Evolutionary conservation across 2,329 filamentous ascomycete species (phyloP).

Genomic region (Chalaropsis thielavioides): DNA sequence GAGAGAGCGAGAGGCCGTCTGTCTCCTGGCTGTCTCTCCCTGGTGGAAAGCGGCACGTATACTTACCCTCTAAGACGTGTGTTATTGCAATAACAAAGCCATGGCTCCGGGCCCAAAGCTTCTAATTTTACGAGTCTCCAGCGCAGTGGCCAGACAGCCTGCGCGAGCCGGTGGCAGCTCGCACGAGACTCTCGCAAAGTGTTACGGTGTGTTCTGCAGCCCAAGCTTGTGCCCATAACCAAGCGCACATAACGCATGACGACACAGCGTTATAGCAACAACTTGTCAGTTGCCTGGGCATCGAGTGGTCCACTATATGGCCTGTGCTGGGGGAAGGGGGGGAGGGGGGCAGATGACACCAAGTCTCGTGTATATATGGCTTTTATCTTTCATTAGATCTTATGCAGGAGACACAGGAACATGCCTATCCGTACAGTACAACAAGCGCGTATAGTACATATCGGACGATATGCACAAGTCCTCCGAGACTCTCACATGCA

Average conservation of each 20-base stretch:
- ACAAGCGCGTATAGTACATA: background rate
- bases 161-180: background rate
- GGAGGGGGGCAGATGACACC: background rate
- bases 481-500: background rate
- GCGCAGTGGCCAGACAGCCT: background rate
- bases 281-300: background rate
- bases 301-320: background rate
- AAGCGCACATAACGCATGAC: background rate
- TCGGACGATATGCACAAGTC: background rate
- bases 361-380: background rate
- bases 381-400: background rate
- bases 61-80: no score
- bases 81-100: no score
- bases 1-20: background rate
- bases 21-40: no score
- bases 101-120: background rate
- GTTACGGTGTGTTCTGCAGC: background rate
- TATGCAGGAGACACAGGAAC: background rate
- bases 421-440: background rate
- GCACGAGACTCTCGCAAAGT: background rate
- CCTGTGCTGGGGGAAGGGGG: background rate
- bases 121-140: background rate
- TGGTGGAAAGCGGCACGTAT: background rate
- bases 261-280: background rate
- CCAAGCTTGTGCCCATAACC: background rate